These are phyloP conservation scores for Allodekkera sacchari DNA, from an alignment of 805 yeast species.

Conservation along the genomic window DNA sequence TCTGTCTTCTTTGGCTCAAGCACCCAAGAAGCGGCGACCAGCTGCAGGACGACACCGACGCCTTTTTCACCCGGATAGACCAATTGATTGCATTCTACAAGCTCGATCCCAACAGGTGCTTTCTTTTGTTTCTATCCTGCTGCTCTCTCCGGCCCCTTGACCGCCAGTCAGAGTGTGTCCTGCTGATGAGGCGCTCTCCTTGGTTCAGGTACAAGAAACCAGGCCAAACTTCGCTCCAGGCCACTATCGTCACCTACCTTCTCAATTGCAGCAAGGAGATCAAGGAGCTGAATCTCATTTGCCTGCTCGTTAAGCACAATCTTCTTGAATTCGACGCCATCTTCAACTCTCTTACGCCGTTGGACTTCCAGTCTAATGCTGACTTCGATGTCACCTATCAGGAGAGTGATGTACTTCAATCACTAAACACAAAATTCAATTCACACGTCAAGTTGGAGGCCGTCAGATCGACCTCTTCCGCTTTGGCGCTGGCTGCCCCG, in stretches of 20 bases:
- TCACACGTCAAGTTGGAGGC: constrained; percentile 46
- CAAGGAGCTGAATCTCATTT: constrained; percentile 28
- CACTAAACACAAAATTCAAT: constrained; percentile 36
- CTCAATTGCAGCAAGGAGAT: constrained; percentile 13
- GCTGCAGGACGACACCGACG: constrained; percentile 23
- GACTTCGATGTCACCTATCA: constrained; percentile 8
- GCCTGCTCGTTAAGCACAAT: constrained; percentile 55
- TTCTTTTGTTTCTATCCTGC: constrained; percentile 54
- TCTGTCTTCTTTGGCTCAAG: constrained; percentile 25
- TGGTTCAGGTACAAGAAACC: constrained; percentile 27
- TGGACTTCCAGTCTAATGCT: constrained; percentile 16
- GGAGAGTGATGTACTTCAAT: constrained; percentile 27
- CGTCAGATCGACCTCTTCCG: constrained; percentile 58
- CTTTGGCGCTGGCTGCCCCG: constrained; percentile 85
- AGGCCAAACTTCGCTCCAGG: constrained; percentile 10
- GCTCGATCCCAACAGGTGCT: constrained; percentile 62
- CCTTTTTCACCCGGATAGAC: constrained; percentile 39
- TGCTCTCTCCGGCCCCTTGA: constrained; percentile 35
- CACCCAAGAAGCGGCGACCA: no score
- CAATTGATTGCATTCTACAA: constrained; percentile 65
- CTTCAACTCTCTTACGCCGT: constrained; percentile 49
- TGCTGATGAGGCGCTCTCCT: constrained; percentile 52
- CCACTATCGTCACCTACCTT: constrained; percentile 15
- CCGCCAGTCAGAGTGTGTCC: constrained; percentile 40
- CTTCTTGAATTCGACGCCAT: constrained; percentile 56